phyloP scores from a whole-genome alignment of 2,329 filamentous ascomycete genomes.

The Mycosphaerelloides madeirae region DNA sequence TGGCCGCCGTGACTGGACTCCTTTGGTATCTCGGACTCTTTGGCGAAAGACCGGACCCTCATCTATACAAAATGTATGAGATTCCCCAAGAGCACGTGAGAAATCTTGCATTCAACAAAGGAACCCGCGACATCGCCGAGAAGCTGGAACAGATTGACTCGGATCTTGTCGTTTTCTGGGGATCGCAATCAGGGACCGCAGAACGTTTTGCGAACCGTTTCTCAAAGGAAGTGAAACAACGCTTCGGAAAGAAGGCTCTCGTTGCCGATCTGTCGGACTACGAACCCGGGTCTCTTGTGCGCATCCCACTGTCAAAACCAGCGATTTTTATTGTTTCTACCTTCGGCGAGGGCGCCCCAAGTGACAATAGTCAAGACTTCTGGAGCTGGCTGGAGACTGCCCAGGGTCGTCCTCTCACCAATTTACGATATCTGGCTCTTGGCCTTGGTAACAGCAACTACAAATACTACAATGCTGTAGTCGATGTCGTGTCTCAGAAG shows the following conservation, averaged over 20 bases:
- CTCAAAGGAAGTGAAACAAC: slow-evolving; percentile 36
- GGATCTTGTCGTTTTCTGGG: slow-evolving; percentile 44
- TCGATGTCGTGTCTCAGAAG: slow-evolving; percentile 33
- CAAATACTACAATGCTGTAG: slow-evolving; percentile 44
- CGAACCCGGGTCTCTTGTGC: slow-evolving; percentile 28
- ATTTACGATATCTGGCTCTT: slow-evolving; percentile 39
- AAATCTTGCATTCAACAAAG: slow-evolving; percentile 29
- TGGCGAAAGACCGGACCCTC: slow-evolving; percentile 50
- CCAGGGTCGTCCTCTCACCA: slow-evolving; percentile 14
- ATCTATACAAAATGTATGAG: slow-evolving; percentile 47
- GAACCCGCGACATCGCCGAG: slow-evolving; percentile 39
- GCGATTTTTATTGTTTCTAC: slow-evolving; percentile 28
- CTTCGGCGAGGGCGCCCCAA: slow-evolving; percentile 29
- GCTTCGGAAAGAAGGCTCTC: slow-evolving; percentile 39
- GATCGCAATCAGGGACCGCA: slow-evolving; percentile 47
- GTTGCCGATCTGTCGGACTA: slow-evolving; percentile 47
- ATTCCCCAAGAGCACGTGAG: slow-evolving; percentile 43
- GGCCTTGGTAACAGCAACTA: slow-evolving; percentile 47
- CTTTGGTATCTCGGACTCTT: slow-evolving; percentile 12
- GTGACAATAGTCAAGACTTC: slow-evolving; percentile 48
- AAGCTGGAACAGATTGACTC: slow-evolving; percentile 37
- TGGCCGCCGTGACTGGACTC: slow-evolving; percentile 8
- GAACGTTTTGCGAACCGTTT: slow-evolving; percentile 42
- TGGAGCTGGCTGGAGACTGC: slow-evolving; percentile 31
- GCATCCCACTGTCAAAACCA: slow-evolving; percentile 13